phyloP scores from a whole-genome alignment of 169 alveolate genomes.

The Plasmodium gallinaceum region DNA sequence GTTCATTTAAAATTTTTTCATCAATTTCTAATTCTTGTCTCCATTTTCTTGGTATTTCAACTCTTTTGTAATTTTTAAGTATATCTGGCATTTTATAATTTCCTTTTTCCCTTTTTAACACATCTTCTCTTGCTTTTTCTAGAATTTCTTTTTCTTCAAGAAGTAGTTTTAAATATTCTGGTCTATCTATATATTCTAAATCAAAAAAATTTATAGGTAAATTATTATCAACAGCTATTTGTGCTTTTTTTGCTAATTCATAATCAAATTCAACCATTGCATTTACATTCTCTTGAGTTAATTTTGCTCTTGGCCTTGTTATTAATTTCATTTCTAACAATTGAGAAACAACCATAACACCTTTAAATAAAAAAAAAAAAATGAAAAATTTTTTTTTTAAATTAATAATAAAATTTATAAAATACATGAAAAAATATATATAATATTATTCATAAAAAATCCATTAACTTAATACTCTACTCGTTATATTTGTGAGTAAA shows the following conservation, averaged over 20 bases:
- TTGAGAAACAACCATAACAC: slow-evolving; percentile 89
- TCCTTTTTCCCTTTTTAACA: slow-evolving; percentile 69
- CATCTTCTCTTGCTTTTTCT: slow-evolving; percentile 77
- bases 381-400: background rate
- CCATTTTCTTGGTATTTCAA: slow-evolving; percentile 77
- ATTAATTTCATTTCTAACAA: slow-evolving; percentile 86
- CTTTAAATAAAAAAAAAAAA: slow-evolving; percentile 39
- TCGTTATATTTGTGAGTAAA: no score
- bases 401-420: background rate
- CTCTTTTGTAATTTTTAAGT: slow-evolving; percentile 74
- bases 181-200: slow-evolving; percentile 84
- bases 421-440: background rate
- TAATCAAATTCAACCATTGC: slow-evolving; percentile 86
- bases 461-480: no score
- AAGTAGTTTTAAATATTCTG: slow-evolving; percentile 61
- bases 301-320: slow-evolving; percentile 86
- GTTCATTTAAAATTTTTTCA: slow-evolving; percentile 65
- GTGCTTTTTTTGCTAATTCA: slow-evolving; percentile 87
- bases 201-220: slow-evolving; percentile 85
- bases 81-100: slow-evolving; percentile 62
- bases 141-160: slow-evolving; percentile 66
- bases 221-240: slow-evolving; percentile 87
- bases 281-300: slow-evolving; percentile 88
- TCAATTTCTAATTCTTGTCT: slow-evolving; percentile 76
- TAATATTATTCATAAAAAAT: background rate